These are phyloP conservation scores for Penstemon eatonii DNA, from an alignment of 257 asterid genomes.

Conservation along the genomic window DNA sequence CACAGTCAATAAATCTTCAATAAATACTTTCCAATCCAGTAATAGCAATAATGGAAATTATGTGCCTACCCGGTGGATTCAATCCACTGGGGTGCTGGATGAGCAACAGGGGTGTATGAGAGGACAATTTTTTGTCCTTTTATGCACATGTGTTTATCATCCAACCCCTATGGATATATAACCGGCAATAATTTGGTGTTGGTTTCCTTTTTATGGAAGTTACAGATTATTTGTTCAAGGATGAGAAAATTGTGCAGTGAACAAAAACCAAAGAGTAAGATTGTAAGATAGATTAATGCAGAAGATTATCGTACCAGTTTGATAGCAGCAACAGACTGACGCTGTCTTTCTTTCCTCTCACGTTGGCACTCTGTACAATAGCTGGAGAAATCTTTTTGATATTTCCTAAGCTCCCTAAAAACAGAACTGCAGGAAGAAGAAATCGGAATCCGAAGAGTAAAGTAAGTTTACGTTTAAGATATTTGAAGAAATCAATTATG, in stretches of 20 bases:
- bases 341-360: conserved; percentile 80
- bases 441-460: conserved; percentile 14
- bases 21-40: too few species aligned
- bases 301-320: conserved; percentile 58
- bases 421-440: conserved; percentile 58
- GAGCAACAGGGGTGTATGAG: too few species aligned
- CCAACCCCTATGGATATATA: too few species aligned
- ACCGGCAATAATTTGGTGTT: too few species aligned
- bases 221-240: neutral
- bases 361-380: conserved; percentile 92
- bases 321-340: conserved; percentile 54
- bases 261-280: neutral
- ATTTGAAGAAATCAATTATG: neutral
- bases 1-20: too few species aligned
- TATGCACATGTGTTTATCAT: too few species aligned
- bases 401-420: conserved; percentile 84
- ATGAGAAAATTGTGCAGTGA: neutral
- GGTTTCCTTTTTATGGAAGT: too few species aligned
- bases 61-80: too few species aligned
- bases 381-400: conserved; percentile 80
- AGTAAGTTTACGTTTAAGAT: neutral
- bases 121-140: too few species aligned
- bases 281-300: neutral
- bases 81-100: too few species aligned
- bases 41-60: too few species aligned